Base-by-base conservation (phyloP, 1,284 basidiomycete species). In the Hymenochaete sp. region DNA sequence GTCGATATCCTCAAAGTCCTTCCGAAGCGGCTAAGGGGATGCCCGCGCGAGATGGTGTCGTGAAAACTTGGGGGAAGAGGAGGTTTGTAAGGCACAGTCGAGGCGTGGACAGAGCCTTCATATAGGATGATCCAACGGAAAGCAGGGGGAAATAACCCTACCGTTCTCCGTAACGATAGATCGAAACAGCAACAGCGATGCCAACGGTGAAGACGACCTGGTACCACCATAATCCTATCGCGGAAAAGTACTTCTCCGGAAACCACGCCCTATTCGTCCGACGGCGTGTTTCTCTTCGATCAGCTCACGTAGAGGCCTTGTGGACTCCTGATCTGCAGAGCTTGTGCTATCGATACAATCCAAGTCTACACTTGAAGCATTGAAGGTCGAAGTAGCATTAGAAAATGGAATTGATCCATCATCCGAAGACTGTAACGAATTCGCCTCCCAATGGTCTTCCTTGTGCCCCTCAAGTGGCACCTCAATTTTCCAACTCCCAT, bases 31-130 rank as follows among this genome's bases (percentile, higher is more conserved):
- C 93, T 93, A 28, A 93, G 65, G 5, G 93, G 66, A 10, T 90
- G 77, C 5, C 92, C 92, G 37, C 89, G 77, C 40, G 83, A 88
- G 3, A 91, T 80, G 0, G 91, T 96, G 58, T 97, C 93, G 57
- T 95, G 93, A 73, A 96, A 96, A 96, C 81, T 33, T 90, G 81
- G 1, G 93, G 92, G 55, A 93, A 93, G 1, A 98, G 67, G 8
- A 98, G 79, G 64, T 56, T 81, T 68, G 60, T 93, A 89, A 3
- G 93, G 70, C 13, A 78, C 70, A 1, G 67, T 68, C 1, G 81
- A 84, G 1, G 83, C 83, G 47, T 74, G 71, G 42, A 88, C 77
- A 24, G 81, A 81, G 18, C 84, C 84, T 21, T 63, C 61, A 58
- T 87, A 80, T 11, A 81, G 67, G 14, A 82, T 67, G 50, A 82